Base-by-base conservation (phyloP, 176 grass and related monocot genomes). In the Oryza australiensis region DNA sequence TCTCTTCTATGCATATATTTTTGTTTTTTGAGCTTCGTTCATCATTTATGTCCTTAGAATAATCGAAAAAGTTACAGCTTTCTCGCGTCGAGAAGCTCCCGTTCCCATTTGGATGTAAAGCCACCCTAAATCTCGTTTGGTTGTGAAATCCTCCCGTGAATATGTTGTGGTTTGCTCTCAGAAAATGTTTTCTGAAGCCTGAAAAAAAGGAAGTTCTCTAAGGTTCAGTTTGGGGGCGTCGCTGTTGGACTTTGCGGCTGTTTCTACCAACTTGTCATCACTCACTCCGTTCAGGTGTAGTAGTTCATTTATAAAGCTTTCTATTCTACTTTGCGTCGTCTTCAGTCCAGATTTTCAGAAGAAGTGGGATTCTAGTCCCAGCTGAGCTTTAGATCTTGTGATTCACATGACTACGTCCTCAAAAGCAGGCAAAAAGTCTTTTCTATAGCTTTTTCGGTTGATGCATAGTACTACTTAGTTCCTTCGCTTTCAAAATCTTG, bases 401-500 rank as follows among this genome's bases (percentile, higher is more conserved):
- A 67, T 65, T 86, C 83, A 86, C 88, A 64, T 82, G 73, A 38
- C 26, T 27, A 16, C 2, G 11, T 16, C 87, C 7, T 43, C 33
- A 65, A 86, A 89, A 89, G 37, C 28, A 68, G 62, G 72, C 72
- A 85, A 5, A 76, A 40, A 12, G 57, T 51, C 37, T 9, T 86
- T 86, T 75, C 12, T 11, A 27, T 68, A 12, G 6, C 66, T 75
- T 48, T 62, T 14, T 81, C 35, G 15, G 11, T 30, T 85, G 26
- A 75, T 81, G 77, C 42, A 60, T 68, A 60, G 76, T 68, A 60
- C 78, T 81, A 81, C 71, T 75, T 81, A 14, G 26, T 37, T 62
- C 35, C 63, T 81, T 87, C 34, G 63, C 87, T 89, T 60, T 85
- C 82, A 43, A 71, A 85, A 69, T 76, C 82, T 89, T 49, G 48